phyloP scores from a whole-genome alignment of 148 eudicot genomes.

The Silene conica region DNA sequence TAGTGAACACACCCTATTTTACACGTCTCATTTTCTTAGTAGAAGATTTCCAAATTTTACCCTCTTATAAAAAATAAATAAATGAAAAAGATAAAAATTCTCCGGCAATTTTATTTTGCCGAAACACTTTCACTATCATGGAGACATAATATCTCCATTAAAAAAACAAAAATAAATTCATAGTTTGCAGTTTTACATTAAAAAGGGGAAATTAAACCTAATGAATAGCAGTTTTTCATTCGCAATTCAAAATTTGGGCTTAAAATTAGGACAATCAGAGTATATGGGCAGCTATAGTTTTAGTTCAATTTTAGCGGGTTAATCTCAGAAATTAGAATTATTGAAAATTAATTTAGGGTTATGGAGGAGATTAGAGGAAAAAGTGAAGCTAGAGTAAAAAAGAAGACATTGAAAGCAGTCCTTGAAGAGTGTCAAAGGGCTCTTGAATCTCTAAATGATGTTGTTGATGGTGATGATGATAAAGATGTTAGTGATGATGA shows the following conservation, averaged over 20 bases:
- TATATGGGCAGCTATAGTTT: neutral
- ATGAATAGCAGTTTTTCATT: neutral
- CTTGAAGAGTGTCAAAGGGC: conserved; percentile 72
- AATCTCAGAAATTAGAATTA: neutral
- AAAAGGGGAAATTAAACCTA: neutral
- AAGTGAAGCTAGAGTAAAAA: conserved; percentile 53
- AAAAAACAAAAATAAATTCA: neutral
- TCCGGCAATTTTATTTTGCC: neutral
- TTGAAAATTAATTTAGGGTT: neutral
- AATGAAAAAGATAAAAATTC: no score
- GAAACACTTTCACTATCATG: neutral
- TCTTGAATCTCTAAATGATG: conserved; percentile 44
- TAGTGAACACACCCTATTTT: no score
- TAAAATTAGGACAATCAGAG: neutral
- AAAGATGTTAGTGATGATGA: conserved; percentile 16
- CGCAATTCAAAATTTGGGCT: neutral
- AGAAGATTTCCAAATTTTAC: no score
- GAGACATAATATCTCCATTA: neutral
- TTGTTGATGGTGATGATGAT: conserved; percentile 25
- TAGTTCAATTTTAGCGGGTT: neutral
- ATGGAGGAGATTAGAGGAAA: conserved; percentile 25
- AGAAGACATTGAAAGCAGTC: conserved; percentile 61
- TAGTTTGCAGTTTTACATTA: conserved; percentile 6
- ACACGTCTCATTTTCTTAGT: no score
- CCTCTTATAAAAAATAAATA: no score